These are phyloP conservation scores for Globisporangium middletonii DNA, from an alignment of 352 stramenopile species.

Conservation along the genomic window DNA sequence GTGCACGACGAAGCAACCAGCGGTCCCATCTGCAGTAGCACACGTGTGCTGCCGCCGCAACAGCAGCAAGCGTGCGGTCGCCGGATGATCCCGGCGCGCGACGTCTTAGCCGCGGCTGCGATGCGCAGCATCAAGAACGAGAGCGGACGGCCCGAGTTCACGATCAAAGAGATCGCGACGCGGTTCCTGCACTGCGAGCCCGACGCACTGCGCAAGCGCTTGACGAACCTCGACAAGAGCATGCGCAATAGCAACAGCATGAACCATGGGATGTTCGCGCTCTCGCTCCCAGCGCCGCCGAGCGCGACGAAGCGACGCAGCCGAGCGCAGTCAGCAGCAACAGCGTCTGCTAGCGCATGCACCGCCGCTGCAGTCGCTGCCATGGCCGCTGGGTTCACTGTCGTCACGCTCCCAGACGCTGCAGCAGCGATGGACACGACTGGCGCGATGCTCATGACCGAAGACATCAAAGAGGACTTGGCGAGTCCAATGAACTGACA, in stretches of 20 bases:
- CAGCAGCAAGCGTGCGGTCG: not conserved
- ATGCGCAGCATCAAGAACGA: not conserved
- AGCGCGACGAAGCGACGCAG: too few relatives aligned
- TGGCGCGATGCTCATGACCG: too few relatives aligned
- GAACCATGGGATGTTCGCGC: not conserved
- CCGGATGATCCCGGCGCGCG: not conserved
- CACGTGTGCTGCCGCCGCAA: too few relatives aligned
- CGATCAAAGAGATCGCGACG: not conserved
- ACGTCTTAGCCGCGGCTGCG: not conserved
- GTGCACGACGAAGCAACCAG: not conserved
- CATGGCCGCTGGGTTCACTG: too few relatives aligned
- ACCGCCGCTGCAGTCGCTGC: not conserved
- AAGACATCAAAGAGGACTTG: not conserved
- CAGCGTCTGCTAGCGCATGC: not conserved
- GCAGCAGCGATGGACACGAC: too few relatives aligned
- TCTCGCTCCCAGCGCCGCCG: not conserved
- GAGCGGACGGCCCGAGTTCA: not conserved
- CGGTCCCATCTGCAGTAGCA: not conserved
- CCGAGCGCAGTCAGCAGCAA: not conserved
- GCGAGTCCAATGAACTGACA: not conserved
- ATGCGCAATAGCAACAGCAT: not conserved
- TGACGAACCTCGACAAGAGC: not conserved
- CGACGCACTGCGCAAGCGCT: not conserved
- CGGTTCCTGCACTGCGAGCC: not conserved
- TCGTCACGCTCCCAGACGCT: not conserved